These are phyloP conservation scores for Torulaspora maleeae DNA, from an alignment of 805 yeast genomes.

Conservation along the genomic window DNA sequence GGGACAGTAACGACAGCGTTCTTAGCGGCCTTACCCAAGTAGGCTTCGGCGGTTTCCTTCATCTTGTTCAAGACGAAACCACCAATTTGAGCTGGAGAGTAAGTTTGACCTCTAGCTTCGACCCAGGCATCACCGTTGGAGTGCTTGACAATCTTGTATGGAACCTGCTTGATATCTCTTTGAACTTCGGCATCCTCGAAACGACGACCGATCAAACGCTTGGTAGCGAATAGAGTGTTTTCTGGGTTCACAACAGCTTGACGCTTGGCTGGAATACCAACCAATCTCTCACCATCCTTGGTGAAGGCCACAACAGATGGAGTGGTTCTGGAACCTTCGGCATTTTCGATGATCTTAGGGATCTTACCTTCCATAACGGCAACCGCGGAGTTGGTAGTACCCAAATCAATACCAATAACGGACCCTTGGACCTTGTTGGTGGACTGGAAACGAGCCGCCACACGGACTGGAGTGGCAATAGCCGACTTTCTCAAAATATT, in stretches of 20 bases:
- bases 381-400: constrained; percentile 86
- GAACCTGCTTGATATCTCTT: constrained; percentile 80
- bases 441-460: constrained; percentile 35
- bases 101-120: constrained; percentile 78
- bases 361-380: constrained; percentile 69
- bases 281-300: constrained; percentile 83
- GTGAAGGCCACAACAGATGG: constrained; percentile 96
- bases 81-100: constrained; percentile 95
- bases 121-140: constrained; percentile 95
- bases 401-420: constrained; percentile 80
- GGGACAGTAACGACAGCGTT: constrained; percentile 92
- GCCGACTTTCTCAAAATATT: constrained; percentile 20
- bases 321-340: constrained; percentile 81
- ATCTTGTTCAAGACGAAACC: constrained; percentile 91
- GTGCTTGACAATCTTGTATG: constrained; percentile 87
- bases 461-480: constrained; percentile 17
- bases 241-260: constrained; percentile 94
- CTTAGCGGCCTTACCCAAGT: constrained; percentile 79
- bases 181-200: constrained; percentile 87
- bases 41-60: constrained; percentile 96
- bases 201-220: constrained; percentile 91
- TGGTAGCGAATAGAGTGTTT: constrained; percentile 91
- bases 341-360: constrained; percentile 71
- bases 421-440: constrained; percentile 35
- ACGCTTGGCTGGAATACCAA: constrained; percentile 93